Evolutionary conservation across 2,329 filamentous ascomycete genomes (phyloP), one percentile per base, ranked within the genome.

Genomic region (Alternaria ventricosa): DNA sequence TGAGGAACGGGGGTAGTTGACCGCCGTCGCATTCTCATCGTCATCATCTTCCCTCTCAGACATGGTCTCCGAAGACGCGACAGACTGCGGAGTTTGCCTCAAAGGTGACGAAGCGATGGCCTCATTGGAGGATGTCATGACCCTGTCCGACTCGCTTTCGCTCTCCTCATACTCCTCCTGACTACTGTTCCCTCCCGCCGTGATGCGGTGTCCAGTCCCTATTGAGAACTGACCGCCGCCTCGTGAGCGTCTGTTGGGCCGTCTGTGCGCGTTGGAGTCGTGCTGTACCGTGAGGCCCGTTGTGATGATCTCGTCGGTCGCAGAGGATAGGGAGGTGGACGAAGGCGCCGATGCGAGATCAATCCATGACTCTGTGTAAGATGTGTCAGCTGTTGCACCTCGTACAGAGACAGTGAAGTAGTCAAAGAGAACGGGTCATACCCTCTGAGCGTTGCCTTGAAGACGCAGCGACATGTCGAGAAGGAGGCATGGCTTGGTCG

Each of bases 121-220:
- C 75, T 90, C 88, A 66, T 87, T 89, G 5, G 88, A 90, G 63
- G 87, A 89, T 61, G 86, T 87, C 82, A 90, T 83, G 55, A 89
- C 84, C 59, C 86, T 87, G 72, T 97, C 94, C 45, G 94, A 93
- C 66, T 97, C 94, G 80, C 87, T 97, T 79, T 97, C 94, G 66
- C 92, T 96, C 83, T 97, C 94, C 33, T 97, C 93, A 74, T 96
- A 97, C 82, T 97, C 94, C 71, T 97, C 94, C 78, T 97, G 93
- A 74, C 94, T 97, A 80, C 93, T 96, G 55, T 93, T 96, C 33
- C 82, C 84, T 45, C 74, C 78, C 53, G 78, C 85, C 27, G 80
- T 76, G 15, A 86, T 81, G 44, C 82, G 81, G 47, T 77, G 67
- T 44, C 75, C 74, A 20, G 75, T 75, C 49, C 76, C 78, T 59